Base-by-base conservation (phyloP, 352 stramenopile species). In the Globisporangium barbulae region DNA sequence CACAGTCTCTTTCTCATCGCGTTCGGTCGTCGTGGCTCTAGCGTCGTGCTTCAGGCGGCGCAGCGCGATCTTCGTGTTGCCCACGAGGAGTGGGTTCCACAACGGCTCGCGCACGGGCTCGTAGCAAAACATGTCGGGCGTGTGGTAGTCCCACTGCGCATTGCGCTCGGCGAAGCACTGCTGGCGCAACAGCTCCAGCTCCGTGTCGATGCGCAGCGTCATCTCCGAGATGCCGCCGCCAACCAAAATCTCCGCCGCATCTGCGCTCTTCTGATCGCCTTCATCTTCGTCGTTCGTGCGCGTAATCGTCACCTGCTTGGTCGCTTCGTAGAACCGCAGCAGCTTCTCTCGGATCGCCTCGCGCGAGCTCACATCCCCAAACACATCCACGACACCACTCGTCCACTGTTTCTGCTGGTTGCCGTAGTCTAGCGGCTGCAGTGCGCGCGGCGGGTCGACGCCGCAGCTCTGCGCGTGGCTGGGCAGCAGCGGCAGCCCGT, bases 111-210 rank as follows among this genome's bases (percentile, higher is more conserved):
- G 33, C 9, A 35, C 48, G 5, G 75, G 69, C 10, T 59, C 55
- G 52, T 79, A 84, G 39, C 66, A 66, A 35, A 88, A 81, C 67
- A 73, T 62, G 22, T 87, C 83, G 37, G 85, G 83, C 42, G 73
- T 84, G n/a, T 65, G 44, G 67, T 72, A 72, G 22, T 65, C 56
- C 82, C 83, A 91, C 60, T 77, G 77, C 42, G 81, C 78, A 37
- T 93, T 93, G 64, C 85, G 85, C 48, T 84, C 73, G 13, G 79
- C 79, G 65, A 93, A 93, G 78, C 85, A 93, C 53, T 78, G 73
- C 37, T 75, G 80, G 3, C 85, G 79, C 61, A 90, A 63, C 45
- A 92, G 66, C 70, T 93, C 85, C 35, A 93, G 68, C 65, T 91
- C 81, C 53, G 77, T 88, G 74, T 93, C 85, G 37, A 89, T 79